Base-by-base conservation (phyloP, 2,329 filamentous ascomycete species). In the Fusarium nodosum region DNA sequence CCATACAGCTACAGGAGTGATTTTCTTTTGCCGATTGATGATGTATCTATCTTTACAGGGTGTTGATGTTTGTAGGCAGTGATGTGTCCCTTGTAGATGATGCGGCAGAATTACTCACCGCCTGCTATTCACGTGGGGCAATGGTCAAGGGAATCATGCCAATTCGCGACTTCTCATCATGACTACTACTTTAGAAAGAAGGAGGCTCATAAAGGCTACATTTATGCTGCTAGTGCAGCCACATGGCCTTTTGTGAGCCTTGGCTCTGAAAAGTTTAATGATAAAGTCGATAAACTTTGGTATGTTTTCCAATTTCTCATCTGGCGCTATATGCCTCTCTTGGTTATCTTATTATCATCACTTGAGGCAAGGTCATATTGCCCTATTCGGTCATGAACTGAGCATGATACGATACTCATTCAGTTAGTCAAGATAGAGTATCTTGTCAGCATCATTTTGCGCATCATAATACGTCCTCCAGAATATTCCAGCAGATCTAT, bases 1-100 rank as follows among this genome's bases (percentile, higher is more conserved):
- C 73, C 75, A 77, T 79, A 41, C 71, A 79, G 69, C 65, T 71
- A 30, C 20, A 44, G 48, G 45, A 50, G 28, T n/a, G 13, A 38
- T 48, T 64, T 64, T 60, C 20, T 63, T 45, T 41, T 50, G 63
- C 56, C 56, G 64, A 52, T 57, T 56, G 53, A 66, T 54, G 65
- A 72, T 55, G 46, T 68, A 65, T 48, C 56, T 65, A 64, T 65
- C 45, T 39, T 54, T 60, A 39, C 60, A 36, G 38, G 41, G 52
- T 22, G 72, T 64, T 64, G 46, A 66, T 60, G 57, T 63, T 65
- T 51, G 60, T 66, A 73, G 68, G 65, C 60, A 75, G 63, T 72
- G 73, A 75, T 75, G 73, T 75, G 73, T 74, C 73, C 73, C 71
- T 75, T 75, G 74, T 70, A 69, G 64, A 73, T 71, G 68, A 74